A percentile compares a stretch with the other conserved stretches of the same genome.
Conservation (phyloP, 345 rosid genomes). For the Durio zibethinus region DNA sequence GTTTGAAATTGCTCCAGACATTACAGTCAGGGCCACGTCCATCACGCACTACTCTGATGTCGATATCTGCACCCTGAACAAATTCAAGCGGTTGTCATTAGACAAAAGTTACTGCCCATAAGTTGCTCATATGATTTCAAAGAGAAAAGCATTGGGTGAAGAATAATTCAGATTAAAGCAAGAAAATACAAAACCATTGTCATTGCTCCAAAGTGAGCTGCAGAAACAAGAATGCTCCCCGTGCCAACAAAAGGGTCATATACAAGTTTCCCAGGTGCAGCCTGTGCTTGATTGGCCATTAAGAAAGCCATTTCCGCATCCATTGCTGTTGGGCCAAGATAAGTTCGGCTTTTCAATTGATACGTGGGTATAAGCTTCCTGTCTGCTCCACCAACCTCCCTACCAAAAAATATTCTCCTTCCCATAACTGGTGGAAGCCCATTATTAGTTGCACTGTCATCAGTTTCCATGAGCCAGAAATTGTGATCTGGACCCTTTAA, state of each 20-base stretch:
- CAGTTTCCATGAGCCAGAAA: conserved; percentile 86
- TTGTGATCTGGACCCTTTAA: conserved; percentile 72
- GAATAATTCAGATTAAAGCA: not conserved
- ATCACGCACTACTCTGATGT: conserved; percentile 91
- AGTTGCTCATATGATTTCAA: not conserved
- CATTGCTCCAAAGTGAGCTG: conserved; percentile 90
- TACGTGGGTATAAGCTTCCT: conserved; percentile 84
- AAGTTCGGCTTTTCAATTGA: conserved; percentile 76
- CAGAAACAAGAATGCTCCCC: conserved; percentile 92
- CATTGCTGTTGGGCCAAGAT: conserved; percentile 97
- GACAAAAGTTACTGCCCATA: not conserved
- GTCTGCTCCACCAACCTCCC: conserved; percentile 89
- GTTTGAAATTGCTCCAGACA: conserved; percentile 99
- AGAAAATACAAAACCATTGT: conserved; percentile 14
- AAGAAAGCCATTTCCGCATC: conserved; percentile 99
- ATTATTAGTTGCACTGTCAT: conserved; percentile 63
- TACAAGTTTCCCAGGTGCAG: conserved; percentile 70
- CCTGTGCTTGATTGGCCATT: conserved; percentile 95
- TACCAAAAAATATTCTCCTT: conserved; percentile 77
- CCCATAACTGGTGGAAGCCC: conserved; percentile 82
- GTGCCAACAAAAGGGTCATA: conserved; percentile 98
- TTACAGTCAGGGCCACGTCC: conserved; percentile 97
- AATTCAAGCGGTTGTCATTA: conserved; percentile 19
- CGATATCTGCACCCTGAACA: conserved; percentile 91
- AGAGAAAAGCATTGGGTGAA: not conserved